Base-by-base conservation (phyloP, 176 grass and related monocot species). In the Aegilops umbellulata region DNA sequence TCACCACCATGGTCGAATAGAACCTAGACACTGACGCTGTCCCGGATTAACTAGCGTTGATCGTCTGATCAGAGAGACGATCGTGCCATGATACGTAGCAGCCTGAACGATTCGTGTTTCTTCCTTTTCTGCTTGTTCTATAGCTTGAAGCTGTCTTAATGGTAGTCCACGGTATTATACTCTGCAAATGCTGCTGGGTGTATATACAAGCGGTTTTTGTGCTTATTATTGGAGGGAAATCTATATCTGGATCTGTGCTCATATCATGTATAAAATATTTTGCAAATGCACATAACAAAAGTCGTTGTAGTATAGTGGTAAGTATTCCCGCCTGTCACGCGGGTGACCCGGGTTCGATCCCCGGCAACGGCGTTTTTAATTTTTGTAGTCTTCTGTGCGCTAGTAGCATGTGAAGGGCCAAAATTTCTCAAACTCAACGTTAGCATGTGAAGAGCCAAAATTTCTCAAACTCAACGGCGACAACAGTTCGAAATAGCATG, bases 251-350 rank as follows among this genome's bases (percentile, higher is more conserved):
- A 19, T 53, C 16, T 7, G 47, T 3, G 1, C 4, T 51, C 4
- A 15, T 17, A 1, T 6, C 1, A 17, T 17, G 0, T 17, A 51
- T 51, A 17, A 8, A 0, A 57, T 22, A 2, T 55, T 76, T 1
- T 53, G 15, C 6, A 24, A 30, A 30, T 16, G 17, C 3, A 49
- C 1, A 8, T 4, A 63, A 0, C 58, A 1, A 76, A 76, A 27
- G 92, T 95, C 93, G 89, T 97, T 91, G 92, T 91, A 97, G 92
- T 91, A 94, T 94, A 91, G 92, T 95, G 95, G 92, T 91, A 70
- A 97, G 92, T 97, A 93, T 97, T 87, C 87, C 89, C 90, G 95
- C 90, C 92, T 94, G 90, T 94, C 95, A 97, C 89, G 93, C 91
- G 83, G 87, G 87, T 5, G 89, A 97, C 89, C 91, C 89, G 95